Evolutionary conservation across 1,284 basidiomycete species (phyloP).

Genomic region (Exobasidium rhododendri): DNA sequence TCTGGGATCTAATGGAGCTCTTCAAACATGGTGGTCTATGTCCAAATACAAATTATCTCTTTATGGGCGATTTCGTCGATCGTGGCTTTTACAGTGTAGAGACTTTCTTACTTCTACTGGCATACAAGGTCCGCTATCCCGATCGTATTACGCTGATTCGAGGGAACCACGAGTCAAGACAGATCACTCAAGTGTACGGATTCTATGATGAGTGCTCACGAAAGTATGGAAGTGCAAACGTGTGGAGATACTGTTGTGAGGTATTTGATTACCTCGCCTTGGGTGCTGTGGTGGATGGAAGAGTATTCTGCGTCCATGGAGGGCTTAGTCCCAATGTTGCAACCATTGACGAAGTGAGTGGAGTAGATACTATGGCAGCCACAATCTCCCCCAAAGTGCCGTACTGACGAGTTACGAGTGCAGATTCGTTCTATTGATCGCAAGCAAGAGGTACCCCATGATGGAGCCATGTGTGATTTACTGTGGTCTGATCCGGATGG

Average conservation of each 20-base stretch:
- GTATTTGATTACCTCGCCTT: slow-evolving; percentile 96
- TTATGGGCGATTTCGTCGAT: slow-evolving; percentile 74
- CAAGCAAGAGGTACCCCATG: slow-evolving; percentile 98
- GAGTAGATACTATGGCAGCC: background rate
- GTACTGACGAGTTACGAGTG: background rate
- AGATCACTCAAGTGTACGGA: slow-evolving; percentile 92
- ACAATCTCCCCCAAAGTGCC: background rate
- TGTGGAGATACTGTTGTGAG: slow-evolving; percentile 97
- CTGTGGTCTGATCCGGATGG: slow-evolving; percentile 97
- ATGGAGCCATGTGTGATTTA: slow-evolving; percentile 97
- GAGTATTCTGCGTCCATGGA: slow-evolving; percentile 88
- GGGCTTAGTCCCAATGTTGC: slow-evolving; percentile 66
- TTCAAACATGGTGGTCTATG: slow-evolving; percentile 93
- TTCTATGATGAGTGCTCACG: slow-evolving; percentile 98
- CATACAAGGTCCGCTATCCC: slow-evolving; percentile 94
- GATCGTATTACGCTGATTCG: slow-evolving; percentile 95
- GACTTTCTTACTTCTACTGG: slow-evolving; percentile 88
- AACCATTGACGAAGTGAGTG: slow-evolving; percentile 33
- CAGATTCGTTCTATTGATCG: slow-evolving; percentile 92
- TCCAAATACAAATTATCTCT: slow-evolving; percentile 94
- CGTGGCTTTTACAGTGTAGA: slow-evolving; percentile 97
- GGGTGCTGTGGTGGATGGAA: slow-evolving; percentile 69
- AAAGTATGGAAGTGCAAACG: slow-evolving; percentile 91
- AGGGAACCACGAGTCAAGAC: slow-evolving; percentile 97
- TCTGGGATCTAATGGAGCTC: slow-evolving; percentile 94